Conservation (phyloP, 2,329 filamentous ascomycete species). For the Pezicula neosporulosa region DNA sequence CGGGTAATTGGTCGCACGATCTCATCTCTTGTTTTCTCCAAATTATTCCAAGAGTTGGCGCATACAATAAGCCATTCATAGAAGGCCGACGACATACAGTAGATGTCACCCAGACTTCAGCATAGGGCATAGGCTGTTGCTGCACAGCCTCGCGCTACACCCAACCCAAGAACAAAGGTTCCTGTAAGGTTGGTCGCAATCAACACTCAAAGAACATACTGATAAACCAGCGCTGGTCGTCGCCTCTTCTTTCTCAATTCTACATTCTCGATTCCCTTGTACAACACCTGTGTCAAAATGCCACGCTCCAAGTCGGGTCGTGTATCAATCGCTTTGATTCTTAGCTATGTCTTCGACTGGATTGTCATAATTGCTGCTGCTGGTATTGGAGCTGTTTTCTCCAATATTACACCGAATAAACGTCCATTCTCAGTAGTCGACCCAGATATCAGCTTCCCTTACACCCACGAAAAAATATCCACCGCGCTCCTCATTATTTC, state of each 20-base stretch:
- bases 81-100: no score
- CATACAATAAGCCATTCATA: no score
- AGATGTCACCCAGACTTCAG: no score
- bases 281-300: constrained; percentile 4
- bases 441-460: constrained; percentile 74
- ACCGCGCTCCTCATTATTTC: constrained; percentile 62
- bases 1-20: no score
- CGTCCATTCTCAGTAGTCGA: constrained; percentile 71
- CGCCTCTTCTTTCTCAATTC: not conserved
- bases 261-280: not conserved
- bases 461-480: constrained; percentile 68
- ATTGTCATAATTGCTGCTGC: constrained; percentile 59
- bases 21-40: no score
- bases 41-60: no score
- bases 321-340: constrained; percentile 37
- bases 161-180: no score
- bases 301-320: constrained; percentile 12
- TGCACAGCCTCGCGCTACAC: no score
- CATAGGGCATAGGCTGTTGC: no score
- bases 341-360: constrained; percentile 75
- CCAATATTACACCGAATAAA: constrained; percentile 59
- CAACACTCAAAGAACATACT: no score
- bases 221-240: no score
- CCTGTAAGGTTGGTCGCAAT: no score
- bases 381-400: constrained; percentile 56